Percentiles rank a stretch among this genome's conserved stretches.
Evolutionary conservation across 2,329 filamentous ascomycete genomes (phyloP).

Genomic region (Penicillium brasilianum): DNA sequence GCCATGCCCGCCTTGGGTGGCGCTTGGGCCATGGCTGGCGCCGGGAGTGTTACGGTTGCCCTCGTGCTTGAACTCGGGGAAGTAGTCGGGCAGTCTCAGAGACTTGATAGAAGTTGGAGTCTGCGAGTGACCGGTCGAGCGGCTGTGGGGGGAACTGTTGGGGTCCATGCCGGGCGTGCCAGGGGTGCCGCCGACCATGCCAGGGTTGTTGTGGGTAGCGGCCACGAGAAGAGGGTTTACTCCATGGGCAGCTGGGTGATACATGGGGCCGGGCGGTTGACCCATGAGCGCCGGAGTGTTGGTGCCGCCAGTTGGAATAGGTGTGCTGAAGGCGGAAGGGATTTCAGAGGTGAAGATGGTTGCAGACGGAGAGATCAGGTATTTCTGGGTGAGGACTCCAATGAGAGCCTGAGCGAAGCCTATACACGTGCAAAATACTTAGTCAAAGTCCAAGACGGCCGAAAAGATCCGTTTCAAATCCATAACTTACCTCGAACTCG

Average conservation of each 20-base stretch:
- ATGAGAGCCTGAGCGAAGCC: conserved; percentile 91
- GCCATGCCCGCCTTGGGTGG: conserved; percentile 46
- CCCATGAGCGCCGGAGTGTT: conserved; percentile 69
- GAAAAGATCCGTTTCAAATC: not conserved
- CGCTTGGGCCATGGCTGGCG: conserved; percentile 44
- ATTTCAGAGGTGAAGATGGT: conserved; percentile 98
- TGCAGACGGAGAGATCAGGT: conserved; percentile 88
- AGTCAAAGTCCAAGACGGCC: not conserved
- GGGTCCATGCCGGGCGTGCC: conserved; percentile 46
- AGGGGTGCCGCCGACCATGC: conserved; percentile 39
- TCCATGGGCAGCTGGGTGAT: conserved; percentile 62
- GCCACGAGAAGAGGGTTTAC: conserved; percentile 93
- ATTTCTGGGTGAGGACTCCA: conserved; percentile 76
- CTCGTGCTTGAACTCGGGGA: conserved; percentile 87
- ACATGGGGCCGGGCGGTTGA: conserved; percentile 53
- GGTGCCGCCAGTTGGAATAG: conserved; percentile 85
- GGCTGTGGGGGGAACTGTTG: conserved; percentile 50
- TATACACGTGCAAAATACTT: conserved; percentile 45
- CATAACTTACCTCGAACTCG: conserved; percentile 60
- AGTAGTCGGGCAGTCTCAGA: conserved; percentile 78
- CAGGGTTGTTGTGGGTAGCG: conserved; percentile 66
- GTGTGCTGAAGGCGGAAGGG: conserved; percentile 90
- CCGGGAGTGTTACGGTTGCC: conserved; percentile 45
- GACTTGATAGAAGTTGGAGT: conserved; percentile 85
- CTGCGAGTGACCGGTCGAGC: conserved; percentile 68